A percentile compares a stretch with the other conserved stretches of the same genome.
Evolutionary conservation across 2,329 filamentous ascomycete species (phyloP).

Genomic region (Apiospora hydei): DNA sequence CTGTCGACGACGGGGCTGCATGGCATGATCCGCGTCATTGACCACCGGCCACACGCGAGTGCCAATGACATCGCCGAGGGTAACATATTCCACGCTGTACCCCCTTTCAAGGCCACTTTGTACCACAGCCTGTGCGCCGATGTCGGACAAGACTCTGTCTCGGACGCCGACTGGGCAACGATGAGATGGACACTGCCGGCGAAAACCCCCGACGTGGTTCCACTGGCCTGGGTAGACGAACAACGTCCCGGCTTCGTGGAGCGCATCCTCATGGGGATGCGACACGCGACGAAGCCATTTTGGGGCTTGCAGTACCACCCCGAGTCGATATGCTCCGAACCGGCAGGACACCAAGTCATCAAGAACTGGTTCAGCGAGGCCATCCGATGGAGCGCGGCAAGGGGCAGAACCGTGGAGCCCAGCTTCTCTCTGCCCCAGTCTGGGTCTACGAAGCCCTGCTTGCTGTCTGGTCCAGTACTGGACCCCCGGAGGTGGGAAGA

Average conservation of each 20-base stretch:
- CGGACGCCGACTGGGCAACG: conserved; percentile 44
- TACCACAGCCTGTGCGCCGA: conserved; percentile 74
- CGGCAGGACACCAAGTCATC: conserved; percentile 69
- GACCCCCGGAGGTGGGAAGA: background rate
- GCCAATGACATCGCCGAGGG: conserved; percentile 39
- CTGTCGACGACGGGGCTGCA: conserved; percentile 76
- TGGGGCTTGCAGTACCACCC: conserved; percentile 93
- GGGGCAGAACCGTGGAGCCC: conserved; percentile 25
- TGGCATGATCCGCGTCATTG: conserved; percentile 77
- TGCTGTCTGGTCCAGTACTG: conserved; percentile 39
- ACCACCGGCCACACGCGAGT: conserved; percentile 51
- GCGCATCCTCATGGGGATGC: conserved; percentile 77
- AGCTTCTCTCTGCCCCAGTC: conserved; percentile 30
- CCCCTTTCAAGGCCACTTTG: conserved; percentile 72
- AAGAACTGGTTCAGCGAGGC: conserved; percentile 78
- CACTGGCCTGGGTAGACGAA: conserved; percentile 70
- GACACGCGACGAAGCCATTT: conserved; percentile 73
- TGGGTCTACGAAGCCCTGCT: conserved; percentile 41
- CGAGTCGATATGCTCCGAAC: conserved; percentile 84
- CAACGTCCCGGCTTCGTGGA: conserved; percentile 48
- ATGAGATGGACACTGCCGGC: conserved; percentile 49
- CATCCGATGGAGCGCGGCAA: conserved; percentile 58
- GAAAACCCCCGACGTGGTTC: conserved; percentile 53
- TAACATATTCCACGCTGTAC: conserved; percentile 72
- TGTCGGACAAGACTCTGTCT: conserved; percentile 55